phyloP scores from a whole-genome alignment of 1,284 basidiomycete genomes.

The Pulveroboletus sp. region DNA sequence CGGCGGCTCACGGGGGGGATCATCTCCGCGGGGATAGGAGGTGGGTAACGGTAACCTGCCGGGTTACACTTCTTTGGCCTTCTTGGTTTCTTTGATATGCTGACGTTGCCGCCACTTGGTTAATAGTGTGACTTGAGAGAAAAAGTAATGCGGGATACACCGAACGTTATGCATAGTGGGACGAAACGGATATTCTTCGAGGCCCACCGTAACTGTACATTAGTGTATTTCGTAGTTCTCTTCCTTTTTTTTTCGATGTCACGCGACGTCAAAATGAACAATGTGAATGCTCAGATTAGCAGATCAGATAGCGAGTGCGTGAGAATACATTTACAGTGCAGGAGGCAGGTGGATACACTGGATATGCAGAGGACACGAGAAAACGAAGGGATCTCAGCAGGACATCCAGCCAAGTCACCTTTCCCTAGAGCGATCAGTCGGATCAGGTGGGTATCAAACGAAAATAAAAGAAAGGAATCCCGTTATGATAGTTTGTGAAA shows the following conservation, averaged over 20 bases:
- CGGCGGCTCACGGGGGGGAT: conserved; percentile 4
- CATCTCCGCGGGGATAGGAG: conserved; percentile 26
- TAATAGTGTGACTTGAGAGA: background rate
- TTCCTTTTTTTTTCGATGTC: background rate
- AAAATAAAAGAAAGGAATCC: background rate
- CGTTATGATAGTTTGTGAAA: conserved; percentile 3
- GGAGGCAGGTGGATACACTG: conserved; percentile 23
- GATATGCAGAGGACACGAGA: conserved; percentile 10
- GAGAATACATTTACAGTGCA: conserved; percentile 27
- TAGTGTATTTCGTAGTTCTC: conserved; percentile 12
- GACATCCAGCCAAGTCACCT: conserved; percentile 1
- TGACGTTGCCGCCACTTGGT: background rate
- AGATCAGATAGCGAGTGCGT: conserved; percentile 21
- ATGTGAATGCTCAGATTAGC: background rate
- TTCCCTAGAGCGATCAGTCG: background rate
- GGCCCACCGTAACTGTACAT: background rate
- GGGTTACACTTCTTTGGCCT: background rate
- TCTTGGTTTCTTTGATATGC: background rate
- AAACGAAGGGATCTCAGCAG: background rate
- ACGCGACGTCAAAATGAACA: conserved; percentile 3
- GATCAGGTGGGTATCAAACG: conserved; percentile 16
- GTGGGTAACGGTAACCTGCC: background rate
- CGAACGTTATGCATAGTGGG: background rate
- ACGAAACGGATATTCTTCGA: too few species aligned
- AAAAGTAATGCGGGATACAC: background rate